phyloP scores from a whole-genome alignment of 306 rosid species.

The Amphicarpaea edgeworthii region DNA sequence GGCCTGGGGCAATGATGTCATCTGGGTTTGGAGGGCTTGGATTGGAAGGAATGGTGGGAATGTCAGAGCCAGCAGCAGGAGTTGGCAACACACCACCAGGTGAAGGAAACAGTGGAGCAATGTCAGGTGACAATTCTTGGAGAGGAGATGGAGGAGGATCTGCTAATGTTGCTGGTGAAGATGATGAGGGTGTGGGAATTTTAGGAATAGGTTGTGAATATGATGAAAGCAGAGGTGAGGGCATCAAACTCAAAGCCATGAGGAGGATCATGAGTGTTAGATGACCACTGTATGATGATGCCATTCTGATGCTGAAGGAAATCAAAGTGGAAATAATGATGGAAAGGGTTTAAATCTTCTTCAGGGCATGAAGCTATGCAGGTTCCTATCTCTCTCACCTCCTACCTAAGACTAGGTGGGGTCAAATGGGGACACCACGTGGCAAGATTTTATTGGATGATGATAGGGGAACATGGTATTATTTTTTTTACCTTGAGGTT shows the following conservation, averaged over 20 bases:
- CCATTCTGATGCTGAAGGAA: constrained; percentile 66
- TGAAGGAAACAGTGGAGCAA: constrained; percentile 88
- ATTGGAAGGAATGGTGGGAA: constrained; percentile 84
- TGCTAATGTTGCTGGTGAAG: constrained; percentile 57
- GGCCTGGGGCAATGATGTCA: constrained; percentile 57
- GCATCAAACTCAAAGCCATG: constrained; percentile 61
- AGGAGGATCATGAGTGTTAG: constrained; percentile 54
- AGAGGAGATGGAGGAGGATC: constrained; percentile 54
- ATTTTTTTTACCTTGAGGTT: constrained; percentile 46
- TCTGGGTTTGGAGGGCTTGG: constrained; percentile 95
- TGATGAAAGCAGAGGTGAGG: constrained; percentile 53
- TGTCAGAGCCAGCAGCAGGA: constrained; percentile 66
- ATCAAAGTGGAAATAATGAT: constrained; percentile 58
- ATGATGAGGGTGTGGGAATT: constrained; percentile 50
- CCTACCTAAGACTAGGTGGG: constrained; percentile 53
- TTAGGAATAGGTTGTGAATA: constrained; percentile 49
- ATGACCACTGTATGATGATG: constrained; percentile 62
- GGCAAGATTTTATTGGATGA: constrained; percentile 53
- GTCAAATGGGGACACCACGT: constrained; percentile 45
- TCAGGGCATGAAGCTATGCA: constrained; percentile 44
- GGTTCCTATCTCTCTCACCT: constrained; percentile 21
- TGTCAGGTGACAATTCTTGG: constrained; percentile 77
- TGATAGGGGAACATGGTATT: constrained; percentile 51
- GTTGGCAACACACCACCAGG: constrained; percentile 68
- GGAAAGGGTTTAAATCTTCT: constrained; percentile 51